phyloP scores from a whole-genome alignment of 164 flowering plant genomes.

The Chimonanthus salicifolius region DNA sequence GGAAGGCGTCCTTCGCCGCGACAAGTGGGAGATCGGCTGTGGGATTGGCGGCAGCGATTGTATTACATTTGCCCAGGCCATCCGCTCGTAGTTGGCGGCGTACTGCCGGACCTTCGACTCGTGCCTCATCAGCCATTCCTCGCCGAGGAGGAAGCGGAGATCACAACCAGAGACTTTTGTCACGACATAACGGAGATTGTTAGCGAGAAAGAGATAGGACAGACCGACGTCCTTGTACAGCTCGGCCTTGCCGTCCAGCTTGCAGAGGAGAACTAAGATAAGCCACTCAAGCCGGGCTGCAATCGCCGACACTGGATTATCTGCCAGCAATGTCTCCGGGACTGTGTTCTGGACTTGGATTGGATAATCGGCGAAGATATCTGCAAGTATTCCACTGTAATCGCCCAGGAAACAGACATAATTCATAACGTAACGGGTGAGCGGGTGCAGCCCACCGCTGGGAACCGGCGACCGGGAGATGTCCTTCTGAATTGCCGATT shows the following conservation, averaged over 20 bases:
- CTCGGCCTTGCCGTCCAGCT: slow-evolving; percentile 52
- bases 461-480: slow-evolving; percentile 29
- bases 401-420: slow-evolving; percentile 44
- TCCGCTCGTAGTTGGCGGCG: slow-evolving; percentile 37
- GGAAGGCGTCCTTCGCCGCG: slow-evolving; percentile 31
- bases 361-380: slow-evolving; percentile 43
- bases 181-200: slow-evolving; percentile 56
- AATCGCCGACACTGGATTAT: slow-evolving; percentile 16
- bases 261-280: slow-evolving; percentile 53
- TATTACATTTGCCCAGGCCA: slow-evolving; percentile 50
- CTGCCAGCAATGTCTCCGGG: slow-evolving; percentile 16
- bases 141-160: slow-evolving; percentile 46
- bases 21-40: slow-evolving; percentile 21
- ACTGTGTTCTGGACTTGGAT: slow-evolving; percentile 6
- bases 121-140: slow-evolving; percentile 46
- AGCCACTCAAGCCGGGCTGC: slow-evolving; percentile 47
- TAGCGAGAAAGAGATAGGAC: slow-evolving; percentile 55
- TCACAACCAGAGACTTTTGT: slow-evolving; percentile 36
- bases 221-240: slow-evolving; percentile 46
- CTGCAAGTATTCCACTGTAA: slow-evolving; percentile 34
- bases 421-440: slow-evolving; percentile 48
- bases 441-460: slow-evolving; percentile 51
- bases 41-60: slow-evolving; percentile 33
- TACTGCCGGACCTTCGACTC: slow-evolving; percentile 40
- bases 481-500: slow-evolving; percentile 45